Evolutionary conservation across 2,329 filamentous ascomycete genomes (phyloP).

Genomic region (Cryphonectria japonica): DNA sequence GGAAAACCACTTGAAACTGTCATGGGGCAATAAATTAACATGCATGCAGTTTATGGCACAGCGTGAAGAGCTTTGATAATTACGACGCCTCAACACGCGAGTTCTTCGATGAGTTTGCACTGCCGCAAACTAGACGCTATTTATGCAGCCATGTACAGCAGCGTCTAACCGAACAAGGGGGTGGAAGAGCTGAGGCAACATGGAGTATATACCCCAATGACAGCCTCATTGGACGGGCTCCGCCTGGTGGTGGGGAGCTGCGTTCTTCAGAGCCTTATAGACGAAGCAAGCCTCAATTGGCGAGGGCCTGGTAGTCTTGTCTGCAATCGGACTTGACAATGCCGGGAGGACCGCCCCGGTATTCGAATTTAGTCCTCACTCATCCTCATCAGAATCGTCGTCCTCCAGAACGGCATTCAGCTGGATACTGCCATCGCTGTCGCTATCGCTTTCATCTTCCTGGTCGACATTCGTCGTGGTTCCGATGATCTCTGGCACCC

Average conservation of each 20-base stretch:
- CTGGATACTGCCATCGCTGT: conserved; percentile 59
- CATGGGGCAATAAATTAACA: neutral
- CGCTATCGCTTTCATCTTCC: conserved; percentile 44
- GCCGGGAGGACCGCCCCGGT: neutral
- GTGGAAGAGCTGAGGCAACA: neutral
- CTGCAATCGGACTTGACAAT: neutral
- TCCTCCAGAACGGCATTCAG: conserved; percentile 64
- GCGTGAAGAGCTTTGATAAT: neutral
- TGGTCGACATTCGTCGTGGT: conserved; percentile 21
- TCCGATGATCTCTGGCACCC: conserved; percentile 27
- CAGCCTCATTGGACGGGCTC: neutral
- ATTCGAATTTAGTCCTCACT: conserved; percentile 34
- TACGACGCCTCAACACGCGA: neutral
- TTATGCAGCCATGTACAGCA: neutral
- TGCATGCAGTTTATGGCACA: neutral
- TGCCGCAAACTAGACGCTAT: neutral
- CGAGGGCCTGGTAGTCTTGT: neutral
- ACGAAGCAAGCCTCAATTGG: neutral
- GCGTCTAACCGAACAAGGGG: neutral
- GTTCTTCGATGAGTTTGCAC: neutral
- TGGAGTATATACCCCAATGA: neutral
- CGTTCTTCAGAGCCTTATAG: neutral
- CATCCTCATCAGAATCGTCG: conserved; percentile 50
- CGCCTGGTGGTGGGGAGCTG: neutral
- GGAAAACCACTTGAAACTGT: neutral